phyloP scores from a whole-genome alignment of 768 basidiomycete genomes.

The Dendrothele bispora region DNA sequence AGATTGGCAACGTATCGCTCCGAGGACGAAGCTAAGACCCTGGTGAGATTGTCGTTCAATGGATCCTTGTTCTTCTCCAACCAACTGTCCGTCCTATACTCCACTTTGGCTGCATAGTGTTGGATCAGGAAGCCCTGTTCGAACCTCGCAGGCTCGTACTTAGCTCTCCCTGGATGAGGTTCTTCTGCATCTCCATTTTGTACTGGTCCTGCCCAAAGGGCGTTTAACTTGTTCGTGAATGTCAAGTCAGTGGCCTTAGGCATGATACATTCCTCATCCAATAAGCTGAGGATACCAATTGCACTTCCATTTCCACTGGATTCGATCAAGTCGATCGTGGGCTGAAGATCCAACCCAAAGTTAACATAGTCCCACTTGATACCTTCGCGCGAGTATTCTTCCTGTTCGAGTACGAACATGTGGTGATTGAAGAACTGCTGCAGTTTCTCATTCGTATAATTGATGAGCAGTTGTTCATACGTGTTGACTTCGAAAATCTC shows the following conservation, averaged over 20 bases:
- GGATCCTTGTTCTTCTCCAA: constrained; percentile 99
- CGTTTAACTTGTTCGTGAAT: constrained; percentile 89
- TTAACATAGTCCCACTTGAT: constrained; percentile 99
- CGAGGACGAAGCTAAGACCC: constrained; percentile 79
- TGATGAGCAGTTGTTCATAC: constrained; percentile 98
- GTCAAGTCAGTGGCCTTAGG: constrained; percentile 96
- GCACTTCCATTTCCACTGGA: constrained; percentile 67
- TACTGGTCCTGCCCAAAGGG: constrained; percentile 72
- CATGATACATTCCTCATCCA: constrained; percentile 99
- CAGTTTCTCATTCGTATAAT: constrained; percentile 97
- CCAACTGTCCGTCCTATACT: constrained; percentile 96
- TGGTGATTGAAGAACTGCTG: constrained; percentile 99
- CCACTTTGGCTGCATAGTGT: constrained; percentile 96
- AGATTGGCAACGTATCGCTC: constrained; percentile 81
- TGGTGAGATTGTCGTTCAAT: constrained; percentile 91
- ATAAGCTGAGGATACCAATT: constrained; percentile 88
- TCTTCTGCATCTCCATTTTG: constrained; percentile 40
- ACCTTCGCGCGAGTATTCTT: constrained; percentile 94
- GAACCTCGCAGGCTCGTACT: constrained; percentile 86
- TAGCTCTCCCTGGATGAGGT: constrained; percentile 73
- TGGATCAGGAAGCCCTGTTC: constrained; percentile 93
- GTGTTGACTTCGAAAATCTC: constrained; percentile 95
- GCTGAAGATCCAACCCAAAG: constrained; percentile 95
- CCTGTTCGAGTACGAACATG: constrained; percentile 99
- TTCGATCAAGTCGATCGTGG: constrained; percentile 98